Conservation (phyloP, 1,284 basidiomycete genomes). For the Paramarasmius palmivorus region DNA sequence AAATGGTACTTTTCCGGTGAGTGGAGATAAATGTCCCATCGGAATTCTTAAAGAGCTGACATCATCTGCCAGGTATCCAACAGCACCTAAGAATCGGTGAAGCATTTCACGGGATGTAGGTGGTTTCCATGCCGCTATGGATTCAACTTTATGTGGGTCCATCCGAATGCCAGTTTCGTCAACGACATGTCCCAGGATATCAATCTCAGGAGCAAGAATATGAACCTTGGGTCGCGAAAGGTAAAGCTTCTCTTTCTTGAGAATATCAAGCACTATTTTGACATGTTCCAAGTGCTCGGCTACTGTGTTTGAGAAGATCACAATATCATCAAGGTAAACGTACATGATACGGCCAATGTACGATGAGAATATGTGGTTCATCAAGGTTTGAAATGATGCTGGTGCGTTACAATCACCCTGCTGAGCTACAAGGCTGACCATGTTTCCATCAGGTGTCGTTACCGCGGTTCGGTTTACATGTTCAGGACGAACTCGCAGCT, state of each 20-base stretch:
- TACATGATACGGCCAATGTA: conserved; percentile 8
- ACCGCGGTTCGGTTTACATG: conserved; percentile 24
- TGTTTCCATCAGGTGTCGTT: conserved; percentile 26
- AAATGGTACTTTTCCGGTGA: conserved; percentile 14
- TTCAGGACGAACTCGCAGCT: conserved; percentile 26
- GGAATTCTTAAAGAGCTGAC: conserved; percentile 5
- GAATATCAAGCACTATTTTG: conserved; percentile 18
- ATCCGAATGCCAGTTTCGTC: conserved; percentile 35
- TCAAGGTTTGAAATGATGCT: conserved; percentile 13
- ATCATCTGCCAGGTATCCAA: conserved; percentile 15
- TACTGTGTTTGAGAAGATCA: conserved; percentile 1
- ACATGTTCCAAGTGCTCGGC: conserved; percentile 11
- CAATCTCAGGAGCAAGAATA: conserved; percentile 25
- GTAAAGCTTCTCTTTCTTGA: conserved; percentile 28
- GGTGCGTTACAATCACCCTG: conserved; percentile 17
- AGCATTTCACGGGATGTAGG: conserved; percentile 7
- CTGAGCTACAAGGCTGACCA: conserved; percentile 19
- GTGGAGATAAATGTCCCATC: conserved; percentile 9
- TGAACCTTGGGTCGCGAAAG: conserved; percentile 28
- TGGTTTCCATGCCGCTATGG: conserved; percentile 25
- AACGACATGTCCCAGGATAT: conserved; percentile 33
- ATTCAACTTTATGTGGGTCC: conserved; percentile 36
- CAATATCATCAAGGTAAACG: conserved; percentile 10
- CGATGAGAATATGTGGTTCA: conserved; percentile 11
- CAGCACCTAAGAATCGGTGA: conserved; percentile 12